Percentiles rank a stretch among this genome's conserved stretches.
Conservation (phyloP, 306 rosid species). For the Prinsepia uniflora region DNA sequence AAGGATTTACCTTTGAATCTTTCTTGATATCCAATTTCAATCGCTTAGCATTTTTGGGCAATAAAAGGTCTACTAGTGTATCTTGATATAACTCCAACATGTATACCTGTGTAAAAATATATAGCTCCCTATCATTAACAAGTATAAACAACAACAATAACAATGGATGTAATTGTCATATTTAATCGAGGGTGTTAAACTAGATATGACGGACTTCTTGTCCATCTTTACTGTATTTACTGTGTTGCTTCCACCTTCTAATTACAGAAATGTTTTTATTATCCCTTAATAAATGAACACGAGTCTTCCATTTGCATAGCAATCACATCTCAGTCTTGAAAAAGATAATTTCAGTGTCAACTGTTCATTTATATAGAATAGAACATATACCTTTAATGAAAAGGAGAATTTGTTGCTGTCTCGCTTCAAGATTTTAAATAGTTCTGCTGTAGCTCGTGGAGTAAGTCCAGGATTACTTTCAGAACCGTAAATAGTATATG, state of each 20-base stretch:
- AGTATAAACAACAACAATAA: background rate
- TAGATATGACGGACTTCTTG: background rate
- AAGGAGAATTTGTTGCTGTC: conserved; percentile 73
- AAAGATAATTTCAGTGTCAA: conserved; percentile 1
- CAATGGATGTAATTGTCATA: background rate
- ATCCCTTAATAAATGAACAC: background rate
- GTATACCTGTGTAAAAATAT: conserved; percentile 60
- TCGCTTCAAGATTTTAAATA: conserved; percentile 62
- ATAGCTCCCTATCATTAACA: background rate
- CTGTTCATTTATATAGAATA: background rate
- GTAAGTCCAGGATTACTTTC: conserved; percentile 78
- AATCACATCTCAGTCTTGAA: background rate
- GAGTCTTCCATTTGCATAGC: background rate
- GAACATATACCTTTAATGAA: conserved; percentile 62
- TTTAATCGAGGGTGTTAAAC: background rate
- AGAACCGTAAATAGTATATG: conserved; percentile 81
- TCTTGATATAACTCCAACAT: conserved; percentile 95
- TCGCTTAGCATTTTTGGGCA: conserved; percentile 70
- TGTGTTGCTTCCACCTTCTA: background rate
- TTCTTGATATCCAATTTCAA: conserved; percentile 77
- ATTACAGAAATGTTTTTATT: background rate
- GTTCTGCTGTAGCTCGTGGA: conserved; percentile 71
- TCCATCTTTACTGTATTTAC: background rate
- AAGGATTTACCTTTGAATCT: conserved; percentile 76
- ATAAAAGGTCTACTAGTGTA: conserved; percentile 81